Evolutionary conservation across 2,329 filamentous ascomycete genomes (phyloP), one percentile per base, ranked within the genome.

Genomic region (Orbilia oligospora): DNA sequence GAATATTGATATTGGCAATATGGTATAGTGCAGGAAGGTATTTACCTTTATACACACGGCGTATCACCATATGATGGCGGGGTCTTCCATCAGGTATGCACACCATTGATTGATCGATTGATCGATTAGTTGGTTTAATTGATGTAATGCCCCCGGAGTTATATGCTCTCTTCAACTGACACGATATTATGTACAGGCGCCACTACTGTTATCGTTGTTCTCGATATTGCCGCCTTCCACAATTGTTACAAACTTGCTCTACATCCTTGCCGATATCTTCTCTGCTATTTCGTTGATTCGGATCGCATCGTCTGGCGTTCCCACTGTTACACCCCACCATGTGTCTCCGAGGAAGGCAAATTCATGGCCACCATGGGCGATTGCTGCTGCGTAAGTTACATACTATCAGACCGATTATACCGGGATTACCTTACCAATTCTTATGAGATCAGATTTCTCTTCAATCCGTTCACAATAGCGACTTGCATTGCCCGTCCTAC

Each of bases 21-120:
- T 22, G 18, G 6, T 80, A 16, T 82, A 97, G 93, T 98, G 70
- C 95, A 98, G 87, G 96, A 99, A 86, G 96, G 96, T 20, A 87
- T 99, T 73, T 99, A 97, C 83, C 90, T 99, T 22, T 98, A 98
- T 85, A 94, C 93, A 80, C 93, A 97, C 84, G 97, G 97, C 86
- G 93, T 98, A 72, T 97, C 94, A 77, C 96, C 96, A 0, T 99
- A 98, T 86, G 94, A 99, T 84, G 96, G 96, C 80, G 96, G 96
- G 82, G 93, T 91, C 80, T 92, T 89, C 83, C 90, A 91, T 84
- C 90, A 91, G 85, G 89, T 90, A 83, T 80, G 80, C 18, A 30
- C 2, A 18, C n/a, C n/a, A 53, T 38, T 22, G 16, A 5, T n/a
- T 30, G 44, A 33, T 48, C 2, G 18, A 44, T 38, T 22, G 16